phyloP scores from a whole-genome alignment of 495 filamentous ascomycete species.

The Cairneyella variabilis region DNA sequence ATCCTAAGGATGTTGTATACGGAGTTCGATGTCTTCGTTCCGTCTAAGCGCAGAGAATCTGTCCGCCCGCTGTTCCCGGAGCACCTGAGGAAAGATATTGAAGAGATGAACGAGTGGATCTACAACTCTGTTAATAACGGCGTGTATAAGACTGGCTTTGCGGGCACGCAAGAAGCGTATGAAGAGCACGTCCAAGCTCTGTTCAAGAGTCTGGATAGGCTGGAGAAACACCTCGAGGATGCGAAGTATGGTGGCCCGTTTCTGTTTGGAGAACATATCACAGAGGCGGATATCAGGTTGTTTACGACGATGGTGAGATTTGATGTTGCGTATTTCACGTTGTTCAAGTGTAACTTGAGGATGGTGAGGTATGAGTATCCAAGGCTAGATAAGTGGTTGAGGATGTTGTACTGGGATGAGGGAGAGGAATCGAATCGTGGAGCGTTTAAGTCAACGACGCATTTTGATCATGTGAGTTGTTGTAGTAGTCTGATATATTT shows the following conservation, averaged over 20 bases:
- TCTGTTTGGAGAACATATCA: constrained; percentile 63
- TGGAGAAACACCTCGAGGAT: constrained; percentile 63
- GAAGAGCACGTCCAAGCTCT: constrained; percentile 60
- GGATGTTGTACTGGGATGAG: constrained; percentile 64
- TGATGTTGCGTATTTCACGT: constrained; percentile 82
- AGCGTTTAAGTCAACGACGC: constrained; percentile 61
- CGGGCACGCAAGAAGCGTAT: constrained; percentile 68
- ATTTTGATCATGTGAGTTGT: constrained; percentile 44
- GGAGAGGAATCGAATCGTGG: constrained; percentile 29
- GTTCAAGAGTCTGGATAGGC: constrained; percentile 66
- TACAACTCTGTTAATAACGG: constrained; percentile 85
- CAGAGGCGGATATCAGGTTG: constrained; percentile 77
- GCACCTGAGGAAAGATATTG: constrained; percentile 56
- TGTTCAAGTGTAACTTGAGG: constrained; percentile 88
- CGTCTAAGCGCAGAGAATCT: constrained; percentile 51
- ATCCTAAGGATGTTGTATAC: constrained; percentile 67
- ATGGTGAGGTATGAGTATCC: constrained; percentile 79
- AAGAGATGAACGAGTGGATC: constrained; percentile 73
- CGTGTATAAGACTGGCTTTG: constrained; percentile 57
- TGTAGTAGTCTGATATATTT: neutral
- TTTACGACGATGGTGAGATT: constrained; percentile 78
- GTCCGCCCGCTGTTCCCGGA: constrained; percentile 53
- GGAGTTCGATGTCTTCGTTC: constrained; percentile 72
- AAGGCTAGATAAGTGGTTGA: constrained; percentile 61
- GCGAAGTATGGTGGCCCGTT: constrained; percentile 50